These are phyloP conservation scores for Leccinellum albellum DNA, from an alignment of 768 basidiomycete genomes.

Conservation along the genomic window DNA sequence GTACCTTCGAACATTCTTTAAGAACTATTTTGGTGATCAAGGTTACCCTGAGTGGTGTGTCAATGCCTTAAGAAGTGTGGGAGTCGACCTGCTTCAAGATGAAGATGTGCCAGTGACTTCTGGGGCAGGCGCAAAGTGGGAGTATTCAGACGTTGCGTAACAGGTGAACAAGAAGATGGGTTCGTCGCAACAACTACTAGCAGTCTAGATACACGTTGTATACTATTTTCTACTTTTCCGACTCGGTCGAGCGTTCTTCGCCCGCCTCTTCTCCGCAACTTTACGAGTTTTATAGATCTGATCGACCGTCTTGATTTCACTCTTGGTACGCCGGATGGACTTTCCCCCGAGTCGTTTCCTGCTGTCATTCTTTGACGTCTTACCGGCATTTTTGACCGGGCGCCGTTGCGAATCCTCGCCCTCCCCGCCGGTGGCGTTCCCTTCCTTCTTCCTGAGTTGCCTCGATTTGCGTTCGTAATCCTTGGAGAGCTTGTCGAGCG, in stretches of 20 bases:
- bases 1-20: constrained; percentile 75
- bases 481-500: constrained; percentile 67
- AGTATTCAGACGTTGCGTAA: constrained; percentile 51
- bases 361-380: constrained; percentile 29
- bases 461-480: constrained; percentile 74
- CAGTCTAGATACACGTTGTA: constrained; percentile 6
- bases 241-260: constrained; percentile 78
- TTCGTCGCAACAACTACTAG: not conserved
- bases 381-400: constrained; percentile 27
- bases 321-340: constrained; percentile 61
- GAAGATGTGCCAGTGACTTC: constrained; percentile 46
- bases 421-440: constrained; percentile 25
- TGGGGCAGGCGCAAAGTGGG: constrained; percentile 76
- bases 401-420: constrained; percentile 22
- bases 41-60: constrained; percentile 89
- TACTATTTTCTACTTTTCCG: constrained; percentile 30
- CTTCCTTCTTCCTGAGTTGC: constrained; percentile 55
- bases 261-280: constrained; percentile 57
- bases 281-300: constrained; percentile 81
- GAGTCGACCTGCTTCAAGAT: constrained; percentile 74
- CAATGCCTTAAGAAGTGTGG: constrained; percentile 76
- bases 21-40: constrained; percentile 66
- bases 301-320: constrained; percentile 81
- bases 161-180: not conserved
- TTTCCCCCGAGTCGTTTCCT: constrained; percentile 55